These are phyloP conservation scores for Pleoardoris graminearum DNA, from an alignment of 2,329 filamentous ascomycete species.

Conservation along the genomic window DNA sequence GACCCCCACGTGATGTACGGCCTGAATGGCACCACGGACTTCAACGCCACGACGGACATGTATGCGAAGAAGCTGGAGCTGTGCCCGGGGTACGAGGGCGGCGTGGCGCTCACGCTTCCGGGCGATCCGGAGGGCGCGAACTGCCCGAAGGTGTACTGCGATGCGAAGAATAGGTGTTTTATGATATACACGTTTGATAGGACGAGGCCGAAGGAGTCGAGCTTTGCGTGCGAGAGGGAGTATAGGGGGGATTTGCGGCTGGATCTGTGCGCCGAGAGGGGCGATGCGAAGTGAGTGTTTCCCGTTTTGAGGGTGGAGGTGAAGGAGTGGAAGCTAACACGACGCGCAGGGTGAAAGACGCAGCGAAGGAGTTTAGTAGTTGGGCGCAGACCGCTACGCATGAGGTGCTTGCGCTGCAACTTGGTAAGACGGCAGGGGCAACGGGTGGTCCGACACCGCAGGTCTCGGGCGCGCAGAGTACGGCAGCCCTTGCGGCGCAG, in stretches of 20 bases:
- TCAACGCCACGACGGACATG: slow-evolving; percentile 4
- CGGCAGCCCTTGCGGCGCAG: too few relatives aligned
- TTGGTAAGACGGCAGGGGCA: background rate
- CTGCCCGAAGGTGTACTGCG: slow-evolving; percentile 18
- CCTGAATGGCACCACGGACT: slow-evolving; percentile 10
- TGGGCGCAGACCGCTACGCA: background rate
- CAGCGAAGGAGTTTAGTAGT: background rate
- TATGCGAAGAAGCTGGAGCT: slow-evolving; percentile 12
- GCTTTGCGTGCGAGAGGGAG: slow-evolving; percentile 16
- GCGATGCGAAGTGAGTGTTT: background rate
- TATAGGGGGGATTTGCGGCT: slow-evolving; percentile 20
- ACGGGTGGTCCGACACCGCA: too few relatives aligned
- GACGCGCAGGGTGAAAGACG: background rate
- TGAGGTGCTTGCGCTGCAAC: background rate
- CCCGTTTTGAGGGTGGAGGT: background rate
- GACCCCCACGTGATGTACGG: background rate
- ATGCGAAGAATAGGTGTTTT: slow-evolving; percentile 10
- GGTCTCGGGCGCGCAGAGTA: too few relatives aligned
- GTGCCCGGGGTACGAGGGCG: slow-evolving; percentile 24
- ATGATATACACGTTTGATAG: slow-evolving; percentile 22
- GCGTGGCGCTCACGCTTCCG: slow-evolving; percentile 15
- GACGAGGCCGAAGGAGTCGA: slow-evolving; percentile 19
- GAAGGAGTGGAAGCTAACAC: background rate
- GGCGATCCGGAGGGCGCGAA: background rate
- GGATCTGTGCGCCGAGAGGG: slow-evolving; percentile 11